Conservation (phyloP, 1,284 basidiomycete genomes). For the Pisolithus thermaeus region DNA sequence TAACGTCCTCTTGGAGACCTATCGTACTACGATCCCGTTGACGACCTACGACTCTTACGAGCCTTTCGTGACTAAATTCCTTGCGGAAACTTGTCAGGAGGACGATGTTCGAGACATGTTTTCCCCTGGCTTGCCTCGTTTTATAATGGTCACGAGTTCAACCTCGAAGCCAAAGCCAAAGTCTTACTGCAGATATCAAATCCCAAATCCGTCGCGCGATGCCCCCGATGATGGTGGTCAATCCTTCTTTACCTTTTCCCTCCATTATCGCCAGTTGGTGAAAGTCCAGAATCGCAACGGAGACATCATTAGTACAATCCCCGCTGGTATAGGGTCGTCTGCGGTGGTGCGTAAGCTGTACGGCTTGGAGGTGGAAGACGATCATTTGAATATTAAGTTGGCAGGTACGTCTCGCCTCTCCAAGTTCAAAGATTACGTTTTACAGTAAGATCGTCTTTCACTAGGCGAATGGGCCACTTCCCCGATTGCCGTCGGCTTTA, state of each 20-base stretch:
- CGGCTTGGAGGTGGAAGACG: background rate
- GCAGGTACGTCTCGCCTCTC: background rate
- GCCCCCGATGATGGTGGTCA: background rate
- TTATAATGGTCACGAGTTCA: constrained; percentile 2
- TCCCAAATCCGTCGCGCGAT: background rate
- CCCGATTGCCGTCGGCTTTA: constrained; percentile 4
- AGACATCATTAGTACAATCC: background rate
- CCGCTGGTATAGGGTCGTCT: background rate
- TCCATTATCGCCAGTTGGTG: background rate
- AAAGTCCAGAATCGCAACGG: background rate
- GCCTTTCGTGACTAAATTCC: constrained; percentile 4
- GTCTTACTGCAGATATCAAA: constrained; percentile 2
- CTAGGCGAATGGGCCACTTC: background rate
- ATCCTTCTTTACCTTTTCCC: background rate
- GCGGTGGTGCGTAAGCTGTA: background rate
- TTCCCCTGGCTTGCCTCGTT: constrained; percentile 7
- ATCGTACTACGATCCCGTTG: constrained; percentile 1
- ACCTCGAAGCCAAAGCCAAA: constrained; percentile 5
- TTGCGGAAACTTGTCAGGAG: background rate
- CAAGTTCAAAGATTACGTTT: no score
- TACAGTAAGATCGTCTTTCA: background rate
- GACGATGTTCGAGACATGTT: constrained; percentile 5
- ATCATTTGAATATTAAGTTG: background rate
- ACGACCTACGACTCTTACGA: constrained; percentile 7
- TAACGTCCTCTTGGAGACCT: background rate